A percentile compares a stretch with the other conserved stretches of the same genome.
These are phyloP conservation scores for Macrophomina phaseolina DNA, from an alignment of 2,329 filamentous ascomycete genomes.

Conservation along the genomic window DNA sequence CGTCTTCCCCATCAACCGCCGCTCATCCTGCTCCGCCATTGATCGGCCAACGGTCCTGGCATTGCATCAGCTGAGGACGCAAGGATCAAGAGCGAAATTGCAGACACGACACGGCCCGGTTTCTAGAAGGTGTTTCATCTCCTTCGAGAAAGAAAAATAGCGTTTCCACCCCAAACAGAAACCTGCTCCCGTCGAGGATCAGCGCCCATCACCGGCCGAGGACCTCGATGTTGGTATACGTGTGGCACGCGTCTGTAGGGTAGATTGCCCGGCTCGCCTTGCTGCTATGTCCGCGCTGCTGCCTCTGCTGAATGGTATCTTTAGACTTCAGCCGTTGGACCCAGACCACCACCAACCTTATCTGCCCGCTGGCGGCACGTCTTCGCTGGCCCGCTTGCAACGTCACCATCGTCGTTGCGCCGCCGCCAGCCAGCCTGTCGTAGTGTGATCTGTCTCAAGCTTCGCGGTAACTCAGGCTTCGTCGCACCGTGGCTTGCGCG, in stretches of 20 bases:
- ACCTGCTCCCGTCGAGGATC: background rate
- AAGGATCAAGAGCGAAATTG: slow-evolving; percentile 24
- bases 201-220: background rate
- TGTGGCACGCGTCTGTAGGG: slow-evolving; percentile 1
- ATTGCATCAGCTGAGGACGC: slow-evolving; percentile 22
- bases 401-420: background rate
- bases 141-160: slow-evolving; percentile 24
- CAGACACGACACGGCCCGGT: slow-evolving; percentile 14
- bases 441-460: slow-evolving; percentile 6
- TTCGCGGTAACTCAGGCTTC: background rate
- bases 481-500: slow-evolving; percentile 20
- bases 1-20: background rate
- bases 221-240: background rate
- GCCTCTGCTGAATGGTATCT: background rate
- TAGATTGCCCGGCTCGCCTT: slow-evolving; percentile 17
- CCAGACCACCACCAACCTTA: slow-evolving; percentile 19
- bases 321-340: slow-evolving; percentile 18
- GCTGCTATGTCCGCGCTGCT: background rate
- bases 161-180: slow-evolving; percentile 7
- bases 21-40: background rate
- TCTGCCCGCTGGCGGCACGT: slow-evolving; percentile 11
- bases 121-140: slow-evolving; percentile 27
- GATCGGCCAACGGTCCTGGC: slow-evolving; percentile 22
- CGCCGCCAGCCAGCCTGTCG: background rate
- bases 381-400: slow-evolving; percentile 3